Evolutionary conservation across 768 basidiomycete genomes (phyloP).

Genomic region (Lenzites betulinus): DNA sequence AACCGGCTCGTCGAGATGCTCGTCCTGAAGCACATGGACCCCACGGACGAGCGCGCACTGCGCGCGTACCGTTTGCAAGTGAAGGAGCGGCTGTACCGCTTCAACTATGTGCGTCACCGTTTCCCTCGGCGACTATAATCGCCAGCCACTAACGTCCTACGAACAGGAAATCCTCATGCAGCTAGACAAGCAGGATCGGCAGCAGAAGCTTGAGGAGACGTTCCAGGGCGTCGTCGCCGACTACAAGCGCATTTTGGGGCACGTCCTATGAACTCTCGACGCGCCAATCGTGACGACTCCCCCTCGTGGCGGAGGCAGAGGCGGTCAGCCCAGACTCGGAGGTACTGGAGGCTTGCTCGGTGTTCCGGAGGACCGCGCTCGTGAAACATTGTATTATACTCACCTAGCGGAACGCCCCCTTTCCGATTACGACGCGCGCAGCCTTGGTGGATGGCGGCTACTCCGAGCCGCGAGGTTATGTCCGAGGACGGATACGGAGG

Average conservation of each 20-base stretch:
- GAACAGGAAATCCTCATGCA: slow-evolving; percentile 85
- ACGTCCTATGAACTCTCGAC: slow-evolving; percentile 2
- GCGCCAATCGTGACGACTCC: not conserved
- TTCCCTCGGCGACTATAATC: not conserved
- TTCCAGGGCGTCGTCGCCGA: slow-evolving; percentile 85
- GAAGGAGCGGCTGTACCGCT: slow-evolving; percentile 92
- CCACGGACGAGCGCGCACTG: slow-evolving; percentile 51
- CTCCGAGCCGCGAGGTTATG: too few species aligned
- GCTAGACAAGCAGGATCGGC: slow-evolving; percentile 82
- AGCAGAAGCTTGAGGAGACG: slow-evolving; percentile 91
- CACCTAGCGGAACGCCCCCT: not conserved
- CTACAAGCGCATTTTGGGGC: slow-evolving; percentile 74
- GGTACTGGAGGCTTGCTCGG: not conserved
- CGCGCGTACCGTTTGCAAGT: slow-evolving; percentile 85
- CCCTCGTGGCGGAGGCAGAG: not conserved
- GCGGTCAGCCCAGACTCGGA: not conserved
- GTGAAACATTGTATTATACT: slow-evolving; percentile 7
- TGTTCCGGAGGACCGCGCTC: not conserved
- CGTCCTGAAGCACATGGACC: slow-evolving; percentile 68
- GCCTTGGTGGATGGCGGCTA: too few species aligned
- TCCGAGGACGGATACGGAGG: too few species aligned
- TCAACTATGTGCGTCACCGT: slow-evolving; percentile 80
- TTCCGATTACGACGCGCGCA: not conserved
- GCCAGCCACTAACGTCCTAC: not conserved
- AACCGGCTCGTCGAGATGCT: slow-evolving; percentile 85